Evolutionary conservation across 257 asterid species (phyloP), one percentile per base, ranked within the genome.

Genomic region (Solanum sejunctum): DNA sequence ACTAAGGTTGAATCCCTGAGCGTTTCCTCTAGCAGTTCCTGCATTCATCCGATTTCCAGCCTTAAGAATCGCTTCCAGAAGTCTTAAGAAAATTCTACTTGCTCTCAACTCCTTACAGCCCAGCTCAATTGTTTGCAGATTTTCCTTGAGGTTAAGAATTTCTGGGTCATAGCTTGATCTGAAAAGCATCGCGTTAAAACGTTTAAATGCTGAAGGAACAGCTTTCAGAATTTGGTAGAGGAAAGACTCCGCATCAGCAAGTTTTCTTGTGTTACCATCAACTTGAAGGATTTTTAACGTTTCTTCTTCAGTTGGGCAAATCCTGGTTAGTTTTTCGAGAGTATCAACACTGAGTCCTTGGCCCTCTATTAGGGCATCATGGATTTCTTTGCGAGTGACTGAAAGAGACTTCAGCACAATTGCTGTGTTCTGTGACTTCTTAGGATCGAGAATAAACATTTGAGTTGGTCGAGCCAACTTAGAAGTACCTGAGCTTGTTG

Each of bases 21-120:
- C 98, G 60, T 95, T 89, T 51, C 98, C 98, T 79, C 99, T 84
- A 1, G 88, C 89, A 1, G 98, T 95, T 73, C 99, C 99, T 23
- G 94, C 97, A 77, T 95, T 95, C 97, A 95, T 86, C 85, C 90
- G 84, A 70, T 95, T 95, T 6, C 99, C 99, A 56, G 99, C 97
- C 84, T 91, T 95, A 28, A 95, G 97, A 83, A 94, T 92, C 45
- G 98, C 99, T 88, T 95, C 98, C 36, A 95, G 89, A 20, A 95
- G 95, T 82, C 93, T 93, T 18, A 89, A 88, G 89, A 95, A 94
- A 81, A 93, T 61, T 23, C 97, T 95, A 0, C 92, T 87, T 67
- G 79, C 89, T 36, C 95, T 86, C 67, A 95, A 67, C 61, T 95
- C 98, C 83, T 88, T 94, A 73, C 97, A 95, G n/a, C 89, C 94